Base-by-base conservation (phyloP, 305 asterid species). In the Rubia occidens region DNA sequence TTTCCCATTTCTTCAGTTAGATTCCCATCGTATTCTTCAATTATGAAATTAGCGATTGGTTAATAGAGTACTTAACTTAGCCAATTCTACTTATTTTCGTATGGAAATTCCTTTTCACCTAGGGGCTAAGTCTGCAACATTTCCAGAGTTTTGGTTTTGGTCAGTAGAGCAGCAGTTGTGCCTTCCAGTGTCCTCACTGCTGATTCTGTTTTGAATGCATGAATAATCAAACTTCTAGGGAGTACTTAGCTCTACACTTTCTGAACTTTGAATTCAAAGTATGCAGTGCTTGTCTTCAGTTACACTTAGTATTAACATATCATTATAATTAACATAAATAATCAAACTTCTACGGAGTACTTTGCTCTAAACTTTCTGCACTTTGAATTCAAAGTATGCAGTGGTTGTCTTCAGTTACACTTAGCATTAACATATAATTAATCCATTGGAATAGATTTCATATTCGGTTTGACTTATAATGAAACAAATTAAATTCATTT, bases 291-390 rank as follows among this genome's bases (percentile, higher is more conserved):
- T 45, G 15, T 66, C 60, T 66, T 29, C 37, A 45, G 35, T 17
- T 24, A 26, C 37, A 21, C 54, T 13, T 47, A 42, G 42, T 26
- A 66, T 60, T 35, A 15, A 7, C 45, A 62, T 14, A 35, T 35
- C n/a, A 6, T 14, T 60, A 60, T 44, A 10, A 62, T 35, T 65
- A 65, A 24, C 70, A 47, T 47, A 14, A 66, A 47, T 35, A 45
- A 42, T 15, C 24, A 44, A 37, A 21, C 9, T 24, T 66, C 35
- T 66, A 5, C 6, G 44, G 18, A 15, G 49, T 5, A 1, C 42
- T 45, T 45, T 66, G 15, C 11, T 2, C 54, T 18, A 13, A 6
- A 8, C 21, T 10, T 43, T 43, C 3, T 45, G 21, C 10, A 8
- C 18, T 66, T 45, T 40, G 9, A 21, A 45, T 66, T 65, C 42